Evolutionary conservation across 106 monocot genomes (phyloP), one percentile per base, ranked within the genome.

Genomic region (Dendrobium huoshanense): DNA sequence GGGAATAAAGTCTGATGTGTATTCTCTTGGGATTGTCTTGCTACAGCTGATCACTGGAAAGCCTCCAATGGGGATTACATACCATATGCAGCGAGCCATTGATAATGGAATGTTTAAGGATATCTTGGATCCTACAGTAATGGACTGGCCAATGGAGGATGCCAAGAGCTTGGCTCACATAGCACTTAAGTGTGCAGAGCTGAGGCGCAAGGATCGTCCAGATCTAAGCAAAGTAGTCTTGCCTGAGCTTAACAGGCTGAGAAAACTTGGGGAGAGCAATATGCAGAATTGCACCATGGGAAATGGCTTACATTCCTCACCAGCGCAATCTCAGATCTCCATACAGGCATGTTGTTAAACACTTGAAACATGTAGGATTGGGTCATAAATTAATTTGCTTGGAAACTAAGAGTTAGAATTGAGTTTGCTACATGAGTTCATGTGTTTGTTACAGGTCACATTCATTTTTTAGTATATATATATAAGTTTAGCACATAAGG

Each of bases 31-130:
- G 2, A 41, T 85, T 29, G 43, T 85, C 77, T 77, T 85, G 51
- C 40, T 85, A 45, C 84, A 85, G 84, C 41, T 85, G 22, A 49
- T 80, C 77, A 80, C 84, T 13, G 84, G 80, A 6, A 85, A 79
- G 74, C 73, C 51, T 20, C 79, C 83, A 0, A 83, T 83, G 83
- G 83, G 83, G 44, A 41, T 83, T 41, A 79, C 73, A 6, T 79
- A 83, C 41, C 79, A 83, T 45, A 78, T 79, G 3, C 47, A 78
- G 49, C 24, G 73, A 0, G 51, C 83, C 16, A 79, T 83, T 43
- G 83, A 83, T 27, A 83, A 29, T 54, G 83, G 79, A 5, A 58
- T 55, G 25, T 74, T 79, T 1, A 51, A 77, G 55, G 45, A 77
- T 19, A 31, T 82, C 18, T 77, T 82, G n/a, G 82, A 82, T 70